Percentiles rank a stretch among this genome's conserved stretches.
Evolutionary conservation across 2,329 filamentous ascomycete genomes (phyloP).

Genomic region (Botrytis paeoniae): DNA sequence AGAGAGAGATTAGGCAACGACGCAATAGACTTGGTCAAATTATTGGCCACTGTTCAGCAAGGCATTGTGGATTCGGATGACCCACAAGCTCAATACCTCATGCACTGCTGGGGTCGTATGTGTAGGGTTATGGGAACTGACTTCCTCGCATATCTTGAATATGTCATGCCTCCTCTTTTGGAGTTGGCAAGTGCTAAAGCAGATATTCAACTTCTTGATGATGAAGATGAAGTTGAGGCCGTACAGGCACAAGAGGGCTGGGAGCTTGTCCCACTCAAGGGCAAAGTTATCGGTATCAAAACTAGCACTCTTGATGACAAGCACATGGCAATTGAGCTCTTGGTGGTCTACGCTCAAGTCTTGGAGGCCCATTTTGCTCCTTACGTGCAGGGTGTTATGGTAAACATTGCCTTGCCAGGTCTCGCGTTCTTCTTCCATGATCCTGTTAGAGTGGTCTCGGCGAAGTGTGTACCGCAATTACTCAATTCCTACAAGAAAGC

Average conservation of each 20-base stretch:
- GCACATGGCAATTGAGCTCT: slow-evolving; percentile 98
- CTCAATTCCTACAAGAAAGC: slow-evolving; percentile 92
- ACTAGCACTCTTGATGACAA: slow-evolving; percentile 97
- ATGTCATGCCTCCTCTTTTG: slow-evolving; percentile 90
- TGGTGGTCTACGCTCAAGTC: slow-evolving; percentile 95
- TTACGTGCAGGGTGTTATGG: slow-evolving; percentile 90
- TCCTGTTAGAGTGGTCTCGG: slow-evolving; percentile 89
- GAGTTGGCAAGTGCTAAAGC: slow-evolving; percentile 92
- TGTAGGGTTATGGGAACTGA: slow-evolving; percentile 87
- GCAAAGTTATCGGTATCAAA: slow-evolving; percentile 97
- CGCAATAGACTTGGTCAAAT: slow-evolving; percentile 80
- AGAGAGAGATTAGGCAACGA: slow-evolving; percentile 88
- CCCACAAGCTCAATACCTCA: slow-evolving; percentile 91
- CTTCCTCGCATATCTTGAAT: slow-evolving; percentile 88
- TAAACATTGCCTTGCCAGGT: slow-evolving; percentile 90
- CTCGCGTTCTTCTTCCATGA: slow-evolving; percentile 99
- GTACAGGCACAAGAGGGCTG: slow-evolving; percentile 94
- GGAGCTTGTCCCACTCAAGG: slow-evolving; percentile 95
- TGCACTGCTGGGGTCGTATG: slow-evolving; percentile 99
- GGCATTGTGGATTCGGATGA: slow-evolving; percentile 88
- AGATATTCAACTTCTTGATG: slow-evolving; percentile 92
- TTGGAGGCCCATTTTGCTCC: slow-evolving; percentile 90
- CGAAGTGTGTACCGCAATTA: slow-evolving; percentile 89
- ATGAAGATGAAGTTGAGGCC: slow-evolving; percentile 89
- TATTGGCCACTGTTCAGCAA: slow-evolving; percentile 82